Conservation (phyloP, 306 rosid genomes). For the Castanopsis chinensis region DNA sequence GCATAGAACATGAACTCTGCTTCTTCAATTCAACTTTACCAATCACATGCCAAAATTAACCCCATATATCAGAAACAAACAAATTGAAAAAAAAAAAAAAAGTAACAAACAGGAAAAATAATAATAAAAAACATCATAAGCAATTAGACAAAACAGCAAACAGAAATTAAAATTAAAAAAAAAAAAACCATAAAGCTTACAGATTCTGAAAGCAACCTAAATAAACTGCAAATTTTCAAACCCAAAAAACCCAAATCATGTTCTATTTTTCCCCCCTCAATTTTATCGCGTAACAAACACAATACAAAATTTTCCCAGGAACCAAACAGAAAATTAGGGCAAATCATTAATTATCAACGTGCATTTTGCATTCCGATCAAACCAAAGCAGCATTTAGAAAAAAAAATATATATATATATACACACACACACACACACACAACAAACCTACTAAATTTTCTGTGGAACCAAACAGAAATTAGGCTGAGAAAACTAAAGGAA, state of each 20-base stretch:
- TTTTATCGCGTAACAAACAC: neutral
- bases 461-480: neutral
- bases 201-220: neutral
- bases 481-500: neutral
- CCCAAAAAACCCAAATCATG: neutral
- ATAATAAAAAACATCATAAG: neutral
- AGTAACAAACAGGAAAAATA: neutral
- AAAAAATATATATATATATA: neutral
- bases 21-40: conserved; percentile 52
- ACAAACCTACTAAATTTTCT: neutral
- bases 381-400: neutral
- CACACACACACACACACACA: neutral
- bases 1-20: conserved; percentile 50
- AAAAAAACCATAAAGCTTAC: neutral
- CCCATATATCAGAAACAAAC: neutral
- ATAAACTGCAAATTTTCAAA: neutral
- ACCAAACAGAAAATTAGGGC: neutral
- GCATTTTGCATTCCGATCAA: neutral
- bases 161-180: neutral
- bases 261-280: neutral
- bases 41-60: conserved; percentile 1
- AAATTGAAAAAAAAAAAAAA: neutral
- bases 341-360: neutral
- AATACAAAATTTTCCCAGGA: neutral
- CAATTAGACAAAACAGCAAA: neutral